Evolutionary conservation across 1,284 basidiomycete genomes (phyloP), one percentile per base, ranked within the genome.

Genomic region (Cystobasidiaceae sp.): DNA sequence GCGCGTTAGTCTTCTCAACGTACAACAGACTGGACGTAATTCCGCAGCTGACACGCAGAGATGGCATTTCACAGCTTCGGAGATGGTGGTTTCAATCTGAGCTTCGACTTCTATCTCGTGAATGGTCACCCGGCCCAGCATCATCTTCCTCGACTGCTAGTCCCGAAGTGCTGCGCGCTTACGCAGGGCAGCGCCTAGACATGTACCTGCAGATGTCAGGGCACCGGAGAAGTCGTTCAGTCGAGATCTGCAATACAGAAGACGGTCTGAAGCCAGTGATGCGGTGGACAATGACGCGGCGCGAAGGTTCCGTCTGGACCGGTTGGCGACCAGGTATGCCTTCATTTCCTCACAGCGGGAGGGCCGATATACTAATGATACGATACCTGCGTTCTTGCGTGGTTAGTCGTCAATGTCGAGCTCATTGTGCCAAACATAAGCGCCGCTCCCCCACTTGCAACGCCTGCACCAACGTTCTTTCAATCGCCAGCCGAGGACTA

Each of bases 251-350:
- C 45, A 11, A 33, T 30, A 3, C 37, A 27, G 61, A 55, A 37
- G 61, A 56, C 27, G 61, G 52, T 9, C 30, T 54, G 5, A 64
- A 64, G 27, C 51, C 52, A 2, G 25, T 28, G 17, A 64, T 54
- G 43, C 50, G 61, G 1, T 64, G 61, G 61, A 56, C 43, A 19
- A 56, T 64, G 43, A 19, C 34, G 2, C 45, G 37, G 32, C 27
- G 32, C n/a, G 51, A 55, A 25, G 61, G 61, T 39, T 34, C 33
- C 15, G 39, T 49, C 13, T 64, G 61, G 61, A 64, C 61, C n/a
- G 49, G 51, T 44, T 64, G 61, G 61, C 51, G 61, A 41, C 61
- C 61, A n/a, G 50, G 60, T 54, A 43, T 28, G 60, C 19, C n/a
- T n/a, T n/a, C n/a, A n/a, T n/a, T n/a, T n/a, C n/a, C n/a, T n/a